A percentile compares a stretch with the other conserved stretches of the same genome.
These are phyloP conservation scores for Aspergillus bertholletiae DNA, from an alignment of 495 filamentous ascomycete genomes.

Conservation along the genomic window DNA sequence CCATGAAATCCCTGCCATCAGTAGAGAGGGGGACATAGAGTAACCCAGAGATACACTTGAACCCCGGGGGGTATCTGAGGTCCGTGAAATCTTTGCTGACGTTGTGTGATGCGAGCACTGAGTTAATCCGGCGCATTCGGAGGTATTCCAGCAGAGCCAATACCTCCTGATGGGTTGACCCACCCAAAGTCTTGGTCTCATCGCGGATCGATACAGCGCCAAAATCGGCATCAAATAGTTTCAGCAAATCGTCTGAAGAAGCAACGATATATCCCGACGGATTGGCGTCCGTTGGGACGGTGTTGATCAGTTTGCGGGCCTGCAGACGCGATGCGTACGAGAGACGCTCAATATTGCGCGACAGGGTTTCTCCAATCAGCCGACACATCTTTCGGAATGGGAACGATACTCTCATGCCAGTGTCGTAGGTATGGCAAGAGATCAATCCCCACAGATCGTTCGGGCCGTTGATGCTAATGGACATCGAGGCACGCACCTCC, in stretches of 20 bases:
- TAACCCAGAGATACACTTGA: constrained; percentile 74
- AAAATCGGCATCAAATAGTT: constrained; percentile 85
- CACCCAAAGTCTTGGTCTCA: constrained; percentile 84
- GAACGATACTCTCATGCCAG: constrained; percentile 86
- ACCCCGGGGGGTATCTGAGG: constrained; percentile 74
- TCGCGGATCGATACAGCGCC: constrained; percentile 81
- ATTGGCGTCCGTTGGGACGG: constrained; percentile 71
- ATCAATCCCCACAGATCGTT: constrained; percentile 87
- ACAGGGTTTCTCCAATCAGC: constrained; percentile 83
- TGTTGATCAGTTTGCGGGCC: constrained; percentile 37
- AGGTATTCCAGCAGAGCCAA: constrained; percentile 85
- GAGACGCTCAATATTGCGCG: constrained; percentile 83
- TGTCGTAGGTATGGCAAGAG: constrained; percentile 78
- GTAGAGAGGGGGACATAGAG: constrained; percentile 79
- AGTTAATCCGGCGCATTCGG: constrained; percentile 69
- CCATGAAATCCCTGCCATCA: constrained; percentile 81
- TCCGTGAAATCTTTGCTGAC: constrained; percentile 79
- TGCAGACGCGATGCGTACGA: constrained; percentile 84
- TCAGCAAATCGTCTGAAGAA: constrained; percentile 81
- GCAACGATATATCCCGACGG: constrained; percentile 92
- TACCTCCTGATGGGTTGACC: constrained; percentile 75
- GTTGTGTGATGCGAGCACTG: constrained; percentile 76
- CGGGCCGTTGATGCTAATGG: constrained; percentile 86
- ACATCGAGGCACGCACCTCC: constrained; percentile 89
- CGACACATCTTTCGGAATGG: constrained; percentile 92